Base-by-base conservation (phyloP, 2,329 filamentous ascomycete genomes). In the Rugonectria rugulosa region DNA sequence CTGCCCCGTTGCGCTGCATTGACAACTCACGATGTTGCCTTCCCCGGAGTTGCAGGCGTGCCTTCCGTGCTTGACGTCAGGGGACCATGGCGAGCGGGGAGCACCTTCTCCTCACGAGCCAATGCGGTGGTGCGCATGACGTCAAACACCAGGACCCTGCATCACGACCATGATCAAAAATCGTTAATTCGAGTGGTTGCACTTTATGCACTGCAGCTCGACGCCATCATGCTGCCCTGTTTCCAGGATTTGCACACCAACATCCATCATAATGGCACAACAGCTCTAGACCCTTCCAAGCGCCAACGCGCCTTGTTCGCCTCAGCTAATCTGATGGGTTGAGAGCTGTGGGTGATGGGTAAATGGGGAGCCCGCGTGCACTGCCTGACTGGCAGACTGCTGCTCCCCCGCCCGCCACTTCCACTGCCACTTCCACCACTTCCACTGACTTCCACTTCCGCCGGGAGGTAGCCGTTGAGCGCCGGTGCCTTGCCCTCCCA, bases 141-240 rank as follows among this genome's bases (percentile, higher is more conserved):
- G 65, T 67, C 63, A 62, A 41, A 34, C 56, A 58, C 51, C 26
- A 56, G 55, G 65, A 61, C 65, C 63, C 65, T 65, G 54, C 43
- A 63, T 62, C 41, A 42, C 41, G 15, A 38, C 34, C 40, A 37
- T 38, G 42, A 57, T 15, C 32, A 48, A 40, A 29, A n/a, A n/a
- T n/a, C n/a, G n/a, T n/a, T n/a, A n/a, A n/a, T n/a, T 29, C 20
- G 27, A 32, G 29, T n/a, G 21, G 17, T n/a, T n/a, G n/a, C n/a
- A n/a, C n/a, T n/a, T n/a, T 43, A 24, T n/a, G 26, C 21, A 37
- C 57, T 67, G 62, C 60, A 61, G 48, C 60, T 57, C 62, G 50
- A 67, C 64, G 64, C 64, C 62, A 67, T 56, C 29, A 54, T 45
- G 26, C 37, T 44, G 40, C 42, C 41, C 54, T 46, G 37, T 57